Evolutionary conservation across 2,329 filamentous ascomycete genomes (phyloP).

Genomic region (Trichoderma atrobrunneum): DNA sequence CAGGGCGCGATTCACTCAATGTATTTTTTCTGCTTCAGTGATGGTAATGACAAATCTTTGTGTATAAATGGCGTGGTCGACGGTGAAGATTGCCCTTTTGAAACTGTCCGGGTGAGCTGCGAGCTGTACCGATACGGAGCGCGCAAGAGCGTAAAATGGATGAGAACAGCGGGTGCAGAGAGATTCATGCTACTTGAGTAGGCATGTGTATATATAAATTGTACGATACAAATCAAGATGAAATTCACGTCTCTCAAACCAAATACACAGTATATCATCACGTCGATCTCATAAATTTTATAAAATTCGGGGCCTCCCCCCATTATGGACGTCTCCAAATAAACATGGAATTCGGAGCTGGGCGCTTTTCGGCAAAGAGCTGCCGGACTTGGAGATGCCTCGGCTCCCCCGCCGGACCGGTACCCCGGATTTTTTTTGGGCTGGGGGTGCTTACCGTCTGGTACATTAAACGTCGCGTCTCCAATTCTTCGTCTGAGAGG

Average conservation of each 20-base stretch:
- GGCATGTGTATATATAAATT: background rate
- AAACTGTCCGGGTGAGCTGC: background rate
- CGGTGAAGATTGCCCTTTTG: background rate
- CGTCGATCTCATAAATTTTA: background rate
- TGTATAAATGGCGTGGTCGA: background rate
- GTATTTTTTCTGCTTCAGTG: conserved; percentile 9
- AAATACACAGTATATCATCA: background rate
- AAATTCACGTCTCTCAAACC: background rate
- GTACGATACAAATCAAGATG: background rate
- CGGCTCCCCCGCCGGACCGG: conserved; percentile 24
- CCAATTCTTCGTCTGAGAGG: background rate
- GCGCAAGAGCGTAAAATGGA: background rate
- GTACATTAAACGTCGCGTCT: background rate
- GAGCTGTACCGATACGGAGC: background rate
- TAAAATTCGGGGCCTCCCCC: background rate
- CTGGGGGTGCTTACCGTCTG: background rate
- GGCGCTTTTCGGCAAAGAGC: conserved; percentile 2
- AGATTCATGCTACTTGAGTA: background rate
- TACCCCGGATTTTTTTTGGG: conserved; percentile 1
- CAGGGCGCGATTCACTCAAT: conserved; percentile 14
- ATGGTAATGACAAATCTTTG: conserved; percentile 2
- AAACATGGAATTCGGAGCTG: background rate
- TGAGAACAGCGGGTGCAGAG: background rate
- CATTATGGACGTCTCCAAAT: background rate
- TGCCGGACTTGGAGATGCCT: conserved; percentile 25